Percentiles rank a stretch among this genome's conserved stretches.
These are phyloP conservation scores for Polyplosphaeria fusca DNA, from an alignment of 495 filamentous ascomycete species.

Conservation along the genomic window DNA sequence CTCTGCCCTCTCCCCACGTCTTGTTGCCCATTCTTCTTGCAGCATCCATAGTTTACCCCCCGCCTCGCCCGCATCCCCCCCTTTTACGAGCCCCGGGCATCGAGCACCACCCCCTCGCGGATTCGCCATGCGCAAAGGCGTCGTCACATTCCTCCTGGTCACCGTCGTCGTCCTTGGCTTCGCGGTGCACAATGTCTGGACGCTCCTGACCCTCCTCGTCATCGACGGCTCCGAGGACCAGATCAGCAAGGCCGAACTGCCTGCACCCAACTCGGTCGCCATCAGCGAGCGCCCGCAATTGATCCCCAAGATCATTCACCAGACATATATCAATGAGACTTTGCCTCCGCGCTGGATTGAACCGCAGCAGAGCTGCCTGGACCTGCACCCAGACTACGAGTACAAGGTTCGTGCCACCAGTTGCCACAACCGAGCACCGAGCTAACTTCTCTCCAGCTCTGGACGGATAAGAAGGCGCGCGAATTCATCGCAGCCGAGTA, in stretches of 20 bases:
- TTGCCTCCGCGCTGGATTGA: constrained; percentile 72
- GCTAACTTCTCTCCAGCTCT: constrained; percentile 54
- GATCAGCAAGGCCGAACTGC: constrained; percentile 46
- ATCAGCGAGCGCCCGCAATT: constrained; percentile 59
- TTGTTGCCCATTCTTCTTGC: neutral
- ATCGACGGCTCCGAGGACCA: constrained; percentile 44
- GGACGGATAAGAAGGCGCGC: constrained; percentile 74
- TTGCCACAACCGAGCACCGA: constrained; percentile 7
- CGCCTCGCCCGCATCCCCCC: too few relatives aligned
- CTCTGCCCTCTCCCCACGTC: neutral
- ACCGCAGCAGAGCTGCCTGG: constrained; percentile 70
- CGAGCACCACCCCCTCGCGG: too few relatives aligned
- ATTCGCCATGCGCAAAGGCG: constrained; percentile 38
- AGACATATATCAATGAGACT: constrained; percentile 75
- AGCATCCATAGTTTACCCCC: too few relatives aligned
- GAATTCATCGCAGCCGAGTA: constrained; percentile 63
- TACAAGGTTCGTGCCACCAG: constrained; percentile 61
- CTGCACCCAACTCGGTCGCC: constrained; percentile 33
- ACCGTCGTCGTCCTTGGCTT: constrained; percentile 54
- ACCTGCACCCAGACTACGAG: constrained; percentile 74
- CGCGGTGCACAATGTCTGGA: constrained; percentile 47
- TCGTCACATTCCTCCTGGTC: constrained; percentile 41
- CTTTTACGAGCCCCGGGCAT: too few relatives aligned
- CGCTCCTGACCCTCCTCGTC: constrained; percentile 43
- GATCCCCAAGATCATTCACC: constrained; percentile 88